A percentile compares a stretch with the other conserved stretches of the same genome.
Conservation (phyloP, 1,139 yeast species). For the Suhomyces ambrosiae region DNA sequence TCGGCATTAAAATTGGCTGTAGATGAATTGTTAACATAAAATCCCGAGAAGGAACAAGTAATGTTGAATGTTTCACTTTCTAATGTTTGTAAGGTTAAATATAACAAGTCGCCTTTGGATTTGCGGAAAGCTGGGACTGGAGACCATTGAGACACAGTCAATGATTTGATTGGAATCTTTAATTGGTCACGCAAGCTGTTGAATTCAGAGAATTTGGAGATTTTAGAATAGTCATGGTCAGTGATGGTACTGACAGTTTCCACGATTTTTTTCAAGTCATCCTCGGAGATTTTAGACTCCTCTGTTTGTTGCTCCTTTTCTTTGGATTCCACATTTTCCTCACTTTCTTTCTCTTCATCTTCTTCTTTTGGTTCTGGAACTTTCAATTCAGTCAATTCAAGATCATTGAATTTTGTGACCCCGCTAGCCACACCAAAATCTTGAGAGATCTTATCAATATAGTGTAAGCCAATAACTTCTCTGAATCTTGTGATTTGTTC, state of each 20-base stretch:
- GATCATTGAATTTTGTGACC: slow-evolving; percentile 28
- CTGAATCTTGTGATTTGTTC: slow-evolving; percentile 46
- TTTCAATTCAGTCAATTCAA: slow-evolving; percentile 31
- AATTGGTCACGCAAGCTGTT: slow-evolving; percentile 27
- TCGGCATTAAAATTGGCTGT: slow-evolving; percentile 70
- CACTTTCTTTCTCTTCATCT: slow-evolving; percentile 2
- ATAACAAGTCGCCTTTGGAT: slow-evolving; percentile 75
- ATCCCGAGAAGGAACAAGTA: slow-evolving; percentile 79
- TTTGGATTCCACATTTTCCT: slow-evolving; percentile 4
- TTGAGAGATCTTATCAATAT: slow-evolving; percentile 35
- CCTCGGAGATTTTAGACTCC: slow-evolving; percentile 20
- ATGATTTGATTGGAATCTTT: slow-evolving; percentile 51
- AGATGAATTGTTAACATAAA: slow-evolving; percentile 71
- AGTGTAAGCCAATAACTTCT: slow-evolving; percentile 48
- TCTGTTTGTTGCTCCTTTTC: slow-evolving; percentile 16
- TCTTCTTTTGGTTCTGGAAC: slow-evolving; percentile 13
- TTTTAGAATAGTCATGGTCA: slow-evolving; percentile 9
- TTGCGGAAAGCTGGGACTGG: slow-evolving; percentile 73
- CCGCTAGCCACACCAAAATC: slow-evolving; percentile 26
- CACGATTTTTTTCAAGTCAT: slow-evolving; percentile 13
- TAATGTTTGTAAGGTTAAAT: slow-evolving; percentile 71
- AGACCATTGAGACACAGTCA: slow-evolving; percentile 80
- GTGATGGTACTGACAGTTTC: slow-evolving; percentile 16
- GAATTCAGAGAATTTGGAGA: slow-evolving; percentile 18
- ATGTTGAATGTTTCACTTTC: slow-evolving; percentile 81